phyloP scores from a whole-genome alignment of 495 filamentous ascomycete genomes.

The Saxispiralis lemnorum region DNA sequence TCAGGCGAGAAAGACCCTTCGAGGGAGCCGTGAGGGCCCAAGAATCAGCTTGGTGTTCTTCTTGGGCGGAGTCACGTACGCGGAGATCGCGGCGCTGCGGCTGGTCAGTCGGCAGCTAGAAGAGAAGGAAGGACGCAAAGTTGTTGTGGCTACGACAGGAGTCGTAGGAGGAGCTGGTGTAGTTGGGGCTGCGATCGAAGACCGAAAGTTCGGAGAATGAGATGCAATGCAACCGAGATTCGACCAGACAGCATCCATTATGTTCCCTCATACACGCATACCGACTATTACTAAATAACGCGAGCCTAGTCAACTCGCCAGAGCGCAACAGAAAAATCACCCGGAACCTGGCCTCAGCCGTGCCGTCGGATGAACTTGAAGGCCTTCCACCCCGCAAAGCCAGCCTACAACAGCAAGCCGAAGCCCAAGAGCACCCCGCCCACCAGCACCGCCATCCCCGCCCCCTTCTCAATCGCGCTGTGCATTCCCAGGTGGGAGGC shows the following conservation, averaged over 20 bases:
- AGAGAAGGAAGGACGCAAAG: constrained; percentile 57
- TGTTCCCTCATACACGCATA: too few species aligned
- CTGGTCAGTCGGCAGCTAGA: constrained; percentile 60
- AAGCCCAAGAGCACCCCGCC: neutral
- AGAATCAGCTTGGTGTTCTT: constrained; percentile 86
- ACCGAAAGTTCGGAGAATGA: constrained; percentile 36
- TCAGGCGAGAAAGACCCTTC: constrained; percentile 68
- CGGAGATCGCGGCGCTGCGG: constrained; percentile 84
- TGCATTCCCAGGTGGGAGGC: too few species aligned
- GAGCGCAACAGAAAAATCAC: neutral
- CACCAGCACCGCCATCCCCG: neutral
- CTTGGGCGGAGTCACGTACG: constrained; percentile 83
- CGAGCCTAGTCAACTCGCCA: neutral
- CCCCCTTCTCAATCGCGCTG: neutral
- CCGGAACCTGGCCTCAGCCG: too few species aligned
- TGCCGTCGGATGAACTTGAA: too few species aligned
- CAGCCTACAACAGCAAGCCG: neutral
- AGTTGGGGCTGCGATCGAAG: constrained; percentile 76
- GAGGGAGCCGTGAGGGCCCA: constrained; percentile 38
- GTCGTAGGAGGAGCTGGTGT: constrained; percentile 79
- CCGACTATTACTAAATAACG: too few species aligned
- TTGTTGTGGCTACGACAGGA: constrained; percentile 81
- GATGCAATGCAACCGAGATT: neutral
- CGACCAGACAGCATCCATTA: neutral
- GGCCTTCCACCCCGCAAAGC: too few species aligned